Base-by-base conservation (phyloP, 2,329 filamentous ascomycete genomes). In the Trichoderma atrobrunneum region DNA sequence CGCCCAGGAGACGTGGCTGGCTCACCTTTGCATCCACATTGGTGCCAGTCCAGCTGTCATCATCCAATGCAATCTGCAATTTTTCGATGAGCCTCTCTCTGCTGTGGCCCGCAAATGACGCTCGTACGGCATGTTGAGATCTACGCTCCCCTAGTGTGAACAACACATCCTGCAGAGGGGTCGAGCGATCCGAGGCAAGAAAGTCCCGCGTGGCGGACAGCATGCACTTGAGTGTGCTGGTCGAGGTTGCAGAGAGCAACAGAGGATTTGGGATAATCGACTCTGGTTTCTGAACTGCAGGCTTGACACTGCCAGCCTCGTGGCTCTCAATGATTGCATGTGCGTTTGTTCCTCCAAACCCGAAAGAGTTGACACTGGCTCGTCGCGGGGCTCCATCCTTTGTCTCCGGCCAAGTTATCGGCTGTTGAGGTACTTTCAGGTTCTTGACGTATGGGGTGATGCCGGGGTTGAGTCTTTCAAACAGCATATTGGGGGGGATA, bases 331-430 rank as follows among this genome's bases (percentile, higher is more conserved):
- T 73, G 11, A 86, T 82, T 0, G 79, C 79, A 70, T 85, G 84
- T 2, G 81, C 82, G 73, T 85, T 86, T n/a, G 84, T 82, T 30
- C 80, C 83, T 21, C 82, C 84, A 61, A 82, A 85, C 1, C 84
- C 84, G 54, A 75, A 80, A 16, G 76, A 77, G 70, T 80, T 80
- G 39, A 80, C 74, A 61, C 76, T 78, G 1, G 73, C 77, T 1
- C 78, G 74, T 3, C 70, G 66, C 5, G 66, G 69, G 0, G 64
- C 34, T 8, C 72, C 74, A 1, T 56, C 21, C 2, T 67, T 34
- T 0, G 69, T n/a, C 12, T 69, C 65, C 5, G 78, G 78, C 78
- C 77, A 80, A 10, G 76, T 71, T 14, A 48, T 71, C 8, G 72
- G 10, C 12, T 74, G 68, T 1, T 73, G 75, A 1, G 76, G 74